phyloP scores from a whole-genome alignment of 2,329 filamentous ascomycete species.

The Alternaria burnsii region DNA sequence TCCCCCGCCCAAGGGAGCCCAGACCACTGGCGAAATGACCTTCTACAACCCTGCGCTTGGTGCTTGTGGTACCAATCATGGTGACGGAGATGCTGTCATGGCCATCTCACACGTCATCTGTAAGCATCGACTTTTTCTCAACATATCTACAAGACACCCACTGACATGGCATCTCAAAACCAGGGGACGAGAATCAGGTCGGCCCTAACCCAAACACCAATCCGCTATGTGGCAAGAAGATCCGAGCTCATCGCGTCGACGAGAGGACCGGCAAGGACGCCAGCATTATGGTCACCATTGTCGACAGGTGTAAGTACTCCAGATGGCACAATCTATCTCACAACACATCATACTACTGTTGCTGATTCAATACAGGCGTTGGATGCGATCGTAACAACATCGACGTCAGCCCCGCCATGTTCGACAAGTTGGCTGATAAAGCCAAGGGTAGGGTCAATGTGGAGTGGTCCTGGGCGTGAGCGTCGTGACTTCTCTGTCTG shows the following conservation, averaged over 20 bases:
- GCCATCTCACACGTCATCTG: constrained; percentile 72
- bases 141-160: neutral
- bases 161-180: neutral
- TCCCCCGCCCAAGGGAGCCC: constrained; percentile 61
- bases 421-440: constrained; percentile 57
- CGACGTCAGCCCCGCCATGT: constrained; percentile 60
- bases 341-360: neutral
- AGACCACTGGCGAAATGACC: constrained; percentile 70
- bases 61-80: constrained; percentile 70
- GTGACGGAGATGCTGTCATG: constrained; percentile 66
- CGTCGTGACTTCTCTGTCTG: constrained; percentile 4
- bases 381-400: constrained; percentile 60
- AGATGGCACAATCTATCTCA: neutral
- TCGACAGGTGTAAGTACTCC: constrained; percentile 67
- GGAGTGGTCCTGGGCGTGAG: constrained; percentile 61
- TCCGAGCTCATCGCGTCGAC: constrained; percentile 66
- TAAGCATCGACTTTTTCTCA: neutral
- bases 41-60: constrained; percentile 74
- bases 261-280: constrained; percentile 53
- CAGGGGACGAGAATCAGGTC: constrained; percentile 63
- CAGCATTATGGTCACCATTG: constrained; percentile 70
- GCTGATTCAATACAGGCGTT: constrained; percentile 48
- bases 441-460: constrained; percentile 59
- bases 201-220: constrained; percentile 68
- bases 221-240: constrained; percentile 70